Evolutionary conservation across 441 rosid genomes (phyloP), one percentile per base, ranked within the genome.

Genomic region (Bocquillonia castaneifolia): DNA sequence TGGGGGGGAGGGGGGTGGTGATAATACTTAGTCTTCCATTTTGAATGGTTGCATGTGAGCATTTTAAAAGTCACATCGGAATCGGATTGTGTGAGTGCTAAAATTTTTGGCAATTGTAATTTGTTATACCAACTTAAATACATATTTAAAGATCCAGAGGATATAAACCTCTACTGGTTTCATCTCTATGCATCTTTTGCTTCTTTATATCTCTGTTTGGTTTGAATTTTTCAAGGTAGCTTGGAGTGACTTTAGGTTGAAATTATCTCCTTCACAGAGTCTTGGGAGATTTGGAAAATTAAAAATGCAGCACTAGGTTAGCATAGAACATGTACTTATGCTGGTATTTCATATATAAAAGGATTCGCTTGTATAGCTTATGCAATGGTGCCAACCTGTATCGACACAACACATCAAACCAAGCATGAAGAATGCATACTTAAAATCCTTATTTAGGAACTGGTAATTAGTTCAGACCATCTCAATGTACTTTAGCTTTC

Each of bases 401-500:
- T 37, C 50, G 36, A 50, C 48, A 56, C 48, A 59, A 29, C 29
- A 56, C 67, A 70, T 55, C 20, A 22, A 60, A 54, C 48, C 58
- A 22, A 37, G 42, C 45, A 54, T 22, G 55, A 29, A 44, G n/a
- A 20, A n/a, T 40, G 15, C 45, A 62, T 47, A 22, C 22, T 2
- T 0, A 7, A 32, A 9, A 9, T 12, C 47, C 67, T 55, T 44
- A 53, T 63, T 63, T 59, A 44, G 32, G 36, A 28, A 34, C 58
- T 34, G 28, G 29, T 52, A 34, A 44, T 23, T 3, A 5, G 17
- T 61, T 9, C 22, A 3, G 31, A 42, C 40, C 9, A 23, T 42
- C 60, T 70, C 50, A 51, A 20, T 34, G 63, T 66, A 63, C 67
- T 78, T 76, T 65, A 28, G 66, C 74, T 79, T 79, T 72, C 68